These are phyloP conservation scores for Ophiocordyceps robertsii DNA, from an alignment of 2,329 filamentous ascomycete genomes.

Conservation along the genomic window DNA sequence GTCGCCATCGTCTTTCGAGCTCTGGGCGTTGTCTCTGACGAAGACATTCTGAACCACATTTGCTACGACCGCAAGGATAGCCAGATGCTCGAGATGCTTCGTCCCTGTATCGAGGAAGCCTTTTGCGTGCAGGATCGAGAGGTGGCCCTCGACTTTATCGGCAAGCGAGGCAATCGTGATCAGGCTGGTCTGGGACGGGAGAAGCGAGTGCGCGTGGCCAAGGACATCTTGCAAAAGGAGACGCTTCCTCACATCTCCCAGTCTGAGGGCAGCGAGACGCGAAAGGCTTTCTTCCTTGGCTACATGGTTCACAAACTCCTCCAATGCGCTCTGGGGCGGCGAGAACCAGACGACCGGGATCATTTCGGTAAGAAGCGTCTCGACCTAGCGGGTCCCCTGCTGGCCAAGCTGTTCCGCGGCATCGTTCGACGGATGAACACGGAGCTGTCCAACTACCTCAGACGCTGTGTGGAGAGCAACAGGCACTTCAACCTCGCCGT, in stretches of 20 bases:
- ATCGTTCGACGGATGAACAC: conserved; percentile 84
- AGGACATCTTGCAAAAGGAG: conserved; percentile 94
- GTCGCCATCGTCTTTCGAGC: conserved; percentile 94
- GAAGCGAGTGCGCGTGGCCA: conserved; percentile 81
- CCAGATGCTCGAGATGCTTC: conserved; percentile 94
- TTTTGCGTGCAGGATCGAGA: conserved; percentile 94
- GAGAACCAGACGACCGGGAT: conserved; percentile 93
- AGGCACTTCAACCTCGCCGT: conserved; percentile 82
- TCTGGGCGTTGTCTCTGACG: conserved; percentile 88
- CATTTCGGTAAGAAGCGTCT: conserved; percentile 98
- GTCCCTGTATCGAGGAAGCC: conserved; percentile 92
- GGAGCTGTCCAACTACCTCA: conserved; percentile 82
- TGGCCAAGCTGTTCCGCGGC: conserved; percentile 91
- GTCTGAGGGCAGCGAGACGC: conserved; percentile 82
- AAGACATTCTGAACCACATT: conserved; percentile 96
- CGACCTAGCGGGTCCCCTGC: conserved; percentile 83
- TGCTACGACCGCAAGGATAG: conserved; percentile 92
- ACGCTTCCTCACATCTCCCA: conserved; percentile 94
- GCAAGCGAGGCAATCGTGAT: conserved; percentile 64
- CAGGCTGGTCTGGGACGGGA: conserved; percentile 57
- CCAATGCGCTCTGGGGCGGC: conserved; percentile 82
- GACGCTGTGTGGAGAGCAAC: conserved; percentile 80
- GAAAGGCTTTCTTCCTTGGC: conserved; percentile 94
- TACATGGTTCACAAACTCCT: conserved; percentile 98
- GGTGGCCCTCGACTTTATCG: conserved; percentile 88